Evolutionary conservation across 192 early-diverging fungal species (phyloP).

Genomic region (Linnemannia hyalina): DNA sequence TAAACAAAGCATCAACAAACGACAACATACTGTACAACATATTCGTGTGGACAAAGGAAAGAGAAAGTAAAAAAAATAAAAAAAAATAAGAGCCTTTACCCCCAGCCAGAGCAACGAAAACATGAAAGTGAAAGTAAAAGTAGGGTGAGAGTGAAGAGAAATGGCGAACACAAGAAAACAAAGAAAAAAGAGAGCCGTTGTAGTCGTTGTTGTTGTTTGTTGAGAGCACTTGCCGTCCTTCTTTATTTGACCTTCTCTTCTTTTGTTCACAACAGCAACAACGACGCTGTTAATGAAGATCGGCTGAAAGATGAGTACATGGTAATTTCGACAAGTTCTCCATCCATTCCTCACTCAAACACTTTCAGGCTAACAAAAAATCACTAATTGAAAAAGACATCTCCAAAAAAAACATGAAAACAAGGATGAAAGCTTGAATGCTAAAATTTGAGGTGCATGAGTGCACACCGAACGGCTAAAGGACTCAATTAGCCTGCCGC

Average conservation of each 20-base stretch:
- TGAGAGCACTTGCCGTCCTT: conserved; percentile 8
- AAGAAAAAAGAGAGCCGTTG: neutral
- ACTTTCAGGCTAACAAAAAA: neutral
- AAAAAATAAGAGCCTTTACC: neutral
- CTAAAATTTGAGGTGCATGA: neutral
- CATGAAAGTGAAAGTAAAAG: neutral
- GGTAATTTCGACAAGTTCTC: neutral
- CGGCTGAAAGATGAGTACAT: neutral
- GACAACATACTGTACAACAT: neutral
- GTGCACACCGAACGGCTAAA: no score
- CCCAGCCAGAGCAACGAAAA: neutral
- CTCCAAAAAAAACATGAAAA: neutral
- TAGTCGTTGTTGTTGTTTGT: neutral
- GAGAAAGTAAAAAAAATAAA: neutral
- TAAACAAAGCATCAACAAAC: neutral
- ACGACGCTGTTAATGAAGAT: neutral
- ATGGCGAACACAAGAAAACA: neutral
- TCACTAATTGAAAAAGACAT: neutral
- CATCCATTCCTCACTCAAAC: neutral
- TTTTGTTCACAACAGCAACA: neutral
- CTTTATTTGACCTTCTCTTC: neutral
- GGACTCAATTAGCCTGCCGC: neutral
- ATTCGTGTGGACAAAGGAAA: neutral
- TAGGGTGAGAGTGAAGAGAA: neutral
- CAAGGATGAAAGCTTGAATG: neutral